Evolutionary conservation across 139 green algal genomes (phyloP).

Genomic region (Chloropicon primus): DNA sequence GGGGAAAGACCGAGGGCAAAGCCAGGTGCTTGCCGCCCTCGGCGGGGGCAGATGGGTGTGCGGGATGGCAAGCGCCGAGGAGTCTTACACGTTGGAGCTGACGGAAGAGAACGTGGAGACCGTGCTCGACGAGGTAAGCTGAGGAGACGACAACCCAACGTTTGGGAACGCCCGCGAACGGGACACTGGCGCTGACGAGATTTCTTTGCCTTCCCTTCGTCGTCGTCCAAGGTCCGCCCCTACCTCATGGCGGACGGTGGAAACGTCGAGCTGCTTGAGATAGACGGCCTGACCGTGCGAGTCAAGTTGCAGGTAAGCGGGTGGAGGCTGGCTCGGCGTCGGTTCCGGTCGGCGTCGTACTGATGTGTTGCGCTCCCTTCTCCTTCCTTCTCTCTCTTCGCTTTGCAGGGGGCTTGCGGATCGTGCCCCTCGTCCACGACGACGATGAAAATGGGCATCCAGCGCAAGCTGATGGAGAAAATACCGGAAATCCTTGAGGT

Average conservation of each 20-base stretch:
- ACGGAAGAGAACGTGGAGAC: slow-evolving; percentile 94
- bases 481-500: slow-evolving; percentile 97
- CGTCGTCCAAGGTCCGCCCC: slow-evolving; percentile 56
- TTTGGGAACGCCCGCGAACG: too few relatives aligned
- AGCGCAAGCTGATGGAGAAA: slow-evolving; percentile 82
- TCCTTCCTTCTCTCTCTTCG: too few relatives aligned
- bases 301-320: neutral
- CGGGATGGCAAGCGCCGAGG: too few relatives aligned
- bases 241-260: slow-evolving; percentile 98
- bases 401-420: slow-evolving; percentile 82
- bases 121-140: slow-evolving; percentile 85
- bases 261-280: slow-evolving; percentile 96
- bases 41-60: too few relatives aligned
- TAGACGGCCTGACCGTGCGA: slow-evolving; percentile 47
- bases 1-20: too few relatives aligned
- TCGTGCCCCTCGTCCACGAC: slow-evolving; percentile 77
- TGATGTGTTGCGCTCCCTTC: neutral
- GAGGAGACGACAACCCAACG: neutral
- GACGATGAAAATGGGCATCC: slow-evolving; percentile 99
- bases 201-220: neutral
- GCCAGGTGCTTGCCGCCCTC: too few relatives aligned
- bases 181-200: too few relatives aligned
- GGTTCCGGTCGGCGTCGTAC: too few relatives aligned
- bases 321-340: neutral
- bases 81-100: slow-evolving; percentile 57